Base-by-base conservation (phyloP, 768 basidiomycete genomes). In the Termitomyces sp. region DNA sequence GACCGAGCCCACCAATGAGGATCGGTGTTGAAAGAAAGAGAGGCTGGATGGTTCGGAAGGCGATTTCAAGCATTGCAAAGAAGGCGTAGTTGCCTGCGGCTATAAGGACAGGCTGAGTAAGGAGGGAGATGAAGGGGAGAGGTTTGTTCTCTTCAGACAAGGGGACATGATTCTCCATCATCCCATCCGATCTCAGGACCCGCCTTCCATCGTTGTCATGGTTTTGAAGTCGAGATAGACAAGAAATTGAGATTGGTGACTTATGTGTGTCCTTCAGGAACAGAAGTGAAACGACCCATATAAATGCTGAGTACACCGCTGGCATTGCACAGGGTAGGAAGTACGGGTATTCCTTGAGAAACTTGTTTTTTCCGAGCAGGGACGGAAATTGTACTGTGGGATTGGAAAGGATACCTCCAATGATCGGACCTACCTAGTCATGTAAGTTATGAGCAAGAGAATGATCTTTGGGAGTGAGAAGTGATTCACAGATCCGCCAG, bases 401-500 rank as follows among this genome's bases (percentile, higher is more conserved):
- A 4, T 44, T 44, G 16, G 25, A 44, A 1, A 44, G 9, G 9
- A 44, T 11, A 3, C 43, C 43, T 27, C 43, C 43, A 27, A 44
- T 44, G 25, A 44, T 27, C 11, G 43, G 25, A 27, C 43, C 43
- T 9, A 27, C 8, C 43, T 44, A 4, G 25, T 25, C 25, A 44
- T 27, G 16, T 12, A 44, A 14, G 27, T 23, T 23, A 10, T 44
- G 1, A 44, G 16, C 43, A 27, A 27, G 6, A 8, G 16, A 14
- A 44, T 44, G 16, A 8, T 16, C 7, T 27, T 8, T 27, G 7
- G 16, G 2, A 34, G 23, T 14, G 5, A 23, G 32, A 41, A 17
- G 4, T 0, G 4, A 9, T 64, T 39, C 10, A 52, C 60, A 14
- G 59, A 59, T 17, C 52, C 61, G 34, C 48, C 53, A 45, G 46